Evolutionary conservation across 768 basidiomycete genomes (phyloP).

Genomic region (Paxillus rubicundulus): DNA sequence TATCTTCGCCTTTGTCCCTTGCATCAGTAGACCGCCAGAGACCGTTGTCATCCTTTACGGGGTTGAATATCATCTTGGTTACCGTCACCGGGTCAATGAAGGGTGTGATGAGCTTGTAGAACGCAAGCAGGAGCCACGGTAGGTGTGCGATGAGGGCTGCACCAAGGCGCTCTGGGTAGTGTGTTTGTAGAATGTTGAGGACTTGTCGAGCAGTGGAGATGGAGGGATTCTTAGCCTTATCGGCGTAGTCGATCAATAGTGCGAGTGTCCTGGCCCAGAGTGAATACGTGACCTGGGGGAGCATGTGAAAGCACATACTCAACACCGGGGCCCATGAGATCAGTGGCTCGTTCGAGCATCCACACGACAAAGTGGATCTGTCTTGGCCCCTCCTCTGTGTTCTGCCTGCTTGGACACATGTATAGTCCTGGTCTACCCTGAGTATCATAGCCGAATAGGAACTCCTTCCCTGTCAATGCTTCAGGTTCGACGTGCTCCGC

Average conservation of each 20-base stretch:
- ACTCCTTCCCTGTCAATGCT: constrained; percentile 78
- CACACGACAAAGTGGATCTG: constrained; percentile 77
- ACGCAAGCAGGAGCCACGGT: constrained; percentile 73
- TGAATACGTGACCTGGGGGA: neutral
- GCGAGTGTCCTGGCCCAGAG: constrained; percentile 50
- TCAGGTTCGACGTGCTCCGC: constrained; percentile 71
- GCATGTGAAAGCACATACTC: constrained; percentile 53
- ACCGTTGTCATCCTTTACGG: constrained; percentile 31
- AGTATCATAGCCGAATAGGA: constrained; percentile 74
- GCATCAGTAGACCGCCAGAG: constrained; percentile 27
- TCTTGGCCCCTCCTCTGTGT: constrained; percentile 63
- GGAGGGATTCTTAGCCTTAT: constrained; percentile 60
- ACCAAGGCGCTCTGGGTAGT: constrained; percentile 87
- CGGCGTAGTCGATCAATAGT: constrained; percentile 76
- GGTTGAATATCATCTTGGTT: constrained; percentile 74
- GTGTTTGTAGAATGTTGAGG: constrained; percentile 69
- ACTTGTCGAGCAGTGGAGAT: constrained; percentile 39
- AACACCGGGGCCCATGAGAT: constrained; percentile 78
- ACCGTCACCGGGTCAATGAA: constrained; percentile 84
- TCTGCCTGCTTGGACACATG: constrained; percentile 69
- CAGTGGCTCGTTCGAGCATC: constrained; percentile 72
- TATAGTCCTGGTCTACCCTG: constrained; percentile 66
- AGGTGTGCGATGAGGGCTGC: constrained; percentile 71
- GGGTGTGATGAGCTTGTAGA: constrained; percentile 75
- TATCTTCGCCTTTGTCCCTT: constrained; percentile 13